Evolutionary conservation across 495 filamentous ascomycete genomes (phyloP), one percentile per base, ranked within the genome.

Genomic region (Pseudomonodictys pantanalensis): DNA sequence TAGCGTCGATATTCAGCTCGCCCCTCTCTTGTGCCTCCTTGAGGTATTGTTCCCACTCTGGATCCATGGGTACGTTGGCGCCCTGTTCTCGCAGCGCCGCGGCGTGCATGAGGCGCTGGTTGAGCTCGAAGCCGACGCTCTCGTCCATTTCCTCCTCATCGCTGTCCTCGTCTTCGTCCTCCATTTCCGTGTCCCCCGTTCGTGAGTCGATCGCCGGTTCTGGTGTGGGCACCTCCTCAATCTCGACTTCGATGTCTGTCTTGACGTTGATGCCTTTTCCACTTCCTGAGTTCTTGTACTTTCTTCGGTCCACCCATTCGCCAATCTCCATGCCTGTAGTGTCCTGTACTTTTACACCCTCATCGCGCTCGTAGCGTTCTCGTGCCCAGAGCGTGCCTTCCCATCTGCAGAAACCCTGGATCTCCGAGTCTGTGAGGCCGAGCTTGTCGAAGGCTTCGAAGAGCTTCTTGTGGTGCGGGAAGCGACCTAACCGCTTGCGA

Each of bases 341-440:
- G 70, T 96, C 91, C 56, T 73, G 72, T 62, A 96, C 90, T 20
- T 67, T 77, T 44, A 86, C 77, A 2, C 84, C 83, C 65, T 89
- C 84, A 68, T 95, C 90, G 39, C 77, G 76, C 75, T 96, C 91
- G 69, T 87, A 95, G 12, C 86, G 82, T 69, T 92, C 84, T 57
- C 90, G 86, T 26, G 91, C 91, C 78, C 87, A 95, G 64, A 87
- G 86, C 49, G 91, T 95, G n/a, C 91, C 91, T 69, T 95, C 90
- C 91, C 91, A 96, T 66, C 87, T 87, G 60, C 91, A 95, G 57
- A 96, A 75, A 11, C 77, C 80, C 1, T 81, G 76, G 60, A 96
- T 95, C 67, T 96, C 91, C 47, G 77, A 73, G 33, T 81, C 75
- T 0, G 91, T 93, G n/a, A 95, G 73, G 33, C 83, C 77, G 18